phyloP scores from a whole-genome alignment of 257 asterid genomes.

The Echium plantagineum region DNA sequence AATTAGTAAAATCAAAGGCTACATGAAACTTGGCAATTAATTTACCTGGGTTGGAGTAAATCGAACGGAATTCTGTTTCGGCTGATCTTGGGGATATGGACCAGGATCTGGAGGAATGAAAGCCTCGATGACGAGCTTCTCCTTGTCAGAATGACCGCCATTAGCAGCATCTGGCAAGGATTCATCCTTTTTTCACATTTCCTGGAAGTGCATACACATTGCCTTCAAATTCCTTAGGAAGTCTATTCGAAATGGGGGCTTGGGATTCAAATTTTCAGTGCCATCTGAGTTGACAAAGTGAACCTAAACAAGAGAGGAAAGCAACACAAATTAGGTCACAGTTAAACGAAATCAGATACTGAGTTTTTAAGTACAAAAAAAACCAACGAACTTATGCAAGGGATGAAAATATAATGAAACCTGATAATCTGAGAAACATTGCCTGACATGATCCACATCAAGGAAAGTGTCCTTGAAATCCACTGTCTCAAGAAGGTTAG shows the following conservation, averaged over 20 bases:
- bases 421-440: conserved; percentile 81
- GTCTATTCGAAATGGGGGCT: conserved; percentile 67
- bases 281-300: conserved; percentile 69
- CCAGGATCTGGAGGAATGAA: conserved; percentile 93
- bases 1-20: too few relatives aligned
- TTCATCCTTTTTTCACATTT: conserved; percentile 32
- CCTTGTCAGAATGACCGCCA: conserved; percentile 36
- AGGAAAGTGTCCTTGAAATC: conserved; percentile 95
- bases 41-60: conserved; percentile 92
- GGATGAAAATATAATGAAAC: conserved; percentile 22
- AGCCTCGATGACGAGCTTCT: conserved; percentile 69
- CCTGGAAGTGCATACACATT: conserved; percentile 52
- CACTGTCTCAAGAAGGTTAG: conserved; percentile 71
- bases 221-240: conserved; percentile 56
- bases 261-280: conserved; percentile 43
- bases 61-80: conserved; percentile 83
- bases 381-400: not conserved
- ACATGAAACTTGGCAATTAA: too few relatives aligned
- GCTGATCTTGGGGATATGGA: conserved; percentile 98
- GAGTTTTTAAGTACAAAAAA: too few relatives aligned
- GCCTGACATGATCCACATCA: conserved; percentile 75
- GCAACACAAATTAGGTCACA: not conserved
- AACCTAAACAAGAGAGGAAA: conserved; percentile 42
- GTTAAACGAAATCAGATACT: not conserved
- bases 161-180: conserved; percentile 24